A percentile compares a stretch with the other conserved stretches of the same genome.
These are phyloP conservation scores for Salix viminalis DNA, from an alignment of 345 rosid genomes.

Conservation along the genomic window DNA sequence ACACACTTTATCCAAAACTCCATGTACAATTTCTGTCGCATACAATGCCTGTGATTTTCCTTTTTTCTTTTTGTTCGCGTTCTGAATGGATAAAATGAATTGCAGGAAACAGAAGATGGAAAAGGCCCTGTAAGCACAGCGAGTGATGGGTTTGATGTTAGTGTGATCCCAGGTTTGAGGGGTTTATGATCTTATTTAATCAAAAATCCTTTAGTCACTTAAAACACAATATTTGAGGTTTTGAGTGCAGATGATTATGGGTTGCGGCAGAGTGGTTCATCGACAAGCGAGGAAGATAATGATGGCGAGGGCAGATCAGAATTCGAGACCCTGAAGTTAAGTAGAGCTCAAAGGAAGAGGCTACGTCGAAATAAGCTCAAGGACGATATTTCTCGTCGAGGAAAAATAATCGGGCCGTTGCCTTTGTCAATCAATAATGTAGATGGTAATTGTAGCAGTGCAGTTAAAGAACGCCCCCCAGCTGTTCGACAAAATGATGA, in stretches of 20 bases:
- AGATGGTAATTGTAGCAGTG: neutral
- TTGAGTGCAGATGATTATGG: constrained; percentile 43
- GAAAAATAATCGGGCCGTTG: constrained; percentile 58
- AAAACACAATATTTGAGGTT: neutral
- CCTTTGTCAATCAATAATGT: constrained; percentile 16
- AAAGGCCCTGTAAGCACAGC: constrained; percentile 1
- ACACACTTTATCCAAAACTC: constrained; percentile 53
- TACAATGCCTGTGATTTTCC: no score
- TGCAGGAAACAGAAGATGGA: constrained; percentile 19
- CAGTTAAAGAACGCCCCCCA: constrained; percentile 21
- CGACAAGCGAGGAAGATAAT: constrained; percentile 17
- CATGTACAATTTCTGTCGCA: constrained; percentile 12
- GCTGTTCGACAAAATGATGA: constrained; percentile 51
- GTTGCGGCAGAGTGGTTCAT: constrained; percentile 14
- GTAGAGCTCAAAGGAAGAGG: constrained; percentile 76
- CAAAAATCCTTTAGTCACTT: no score
- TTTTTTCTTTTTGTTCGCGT: no score
- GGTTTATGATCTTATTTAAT: neutral
- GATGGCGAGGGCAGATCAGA: constrained; percentile 14
- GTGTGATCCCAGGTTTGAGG: constrained; percentile 43
- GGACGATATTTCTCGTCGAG: constrained; percentile 49
- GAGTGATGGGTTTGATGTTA: constrained; percentile 25
- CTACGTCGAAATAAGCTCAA: constrained; percentile 62
- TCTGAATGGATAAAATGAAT: neutral
- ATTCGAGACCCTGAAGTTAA: constrained; percentile 29